These are phyloP conservation scores for Areca catechu DNA, from an alignment of 176 grass and related monocot genomes.

Conservation along the genomic window DNA sequence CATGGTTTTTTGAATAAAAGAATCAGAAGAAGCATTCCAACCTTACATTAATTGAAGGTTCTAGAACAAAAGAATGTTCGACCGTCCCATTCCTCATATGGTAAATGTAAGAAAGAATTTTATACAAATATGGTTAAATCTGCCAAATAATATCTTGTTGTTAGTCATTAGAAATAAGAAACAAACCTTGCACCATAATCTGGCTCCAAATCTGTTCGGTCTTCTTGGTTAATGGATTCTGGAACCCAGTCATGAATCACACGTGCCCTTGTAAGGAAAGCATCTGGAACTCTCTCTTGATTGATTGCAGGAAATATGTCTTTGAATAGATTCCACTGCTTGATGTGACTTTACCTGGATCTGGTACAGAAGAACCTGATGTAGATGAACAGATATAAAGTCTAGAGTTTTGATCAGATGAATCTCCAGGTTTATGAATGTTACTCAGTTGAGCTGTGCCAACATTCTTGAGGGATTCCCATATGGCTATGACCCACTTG, in stretches of 20 bases:
- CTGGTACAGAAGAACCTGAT: constrained; percentile 25
- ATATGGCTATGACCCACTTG: constrained; percentile 49
- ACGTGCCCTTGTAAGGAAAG: constrained; percentile 55
- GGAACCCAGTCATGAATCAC: constrained; percentile 86
- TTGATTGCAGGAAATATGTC: constrained; percentile 26
- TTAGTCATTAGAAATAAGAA: constrained; percentile 1
- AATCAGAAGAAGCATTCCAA: too few relatives aligned
- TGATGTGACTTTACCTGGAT: constrained; percentile 23
- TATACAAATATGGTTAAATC: too few relatives aligned
- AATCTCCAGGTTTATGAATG: constrained; percentile 33
- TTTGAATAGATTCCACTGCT: constrained; percentile 16
- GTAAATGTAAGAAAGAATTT: too few relatives aligned
- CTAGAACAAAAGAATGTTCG: too few relatives aligned
- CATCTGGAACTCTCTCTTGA: constrained; percentile 53
- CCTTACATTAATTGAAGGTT: too few relatives aligned
- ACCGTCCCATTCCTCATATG: too few relatives aligned
- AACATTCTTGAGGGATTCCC: constrained; percentile 46
- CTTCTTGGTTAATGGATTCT: constrained; percentile 38
- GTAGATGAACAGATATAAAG: constrained; percentile 19
- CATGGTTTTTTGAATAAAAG: too few relatives aligned
- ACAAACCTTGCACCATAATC: constrained; percentile 84
- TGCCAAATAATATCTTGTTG: too few relatives aligned
- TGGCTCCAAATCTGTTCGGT: constrained; percentile 48
- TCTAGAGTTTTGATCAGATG: constrained; percentile 25
- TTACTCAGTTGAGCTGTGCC: constrained; percentile 20